Evolutionary conservation across 78 protist species (phyloP).

Genomic region (Dictyostelium discoideum): dicty_2.7 NC_007091.3:1092501-1093000

Average conservation of each 20-base stretch:
- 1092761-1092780: slow-evolving; percentile 19
- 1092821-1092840: neutral
- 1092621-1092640: neutral
- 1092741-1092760: slow-evolving; percentile 56
- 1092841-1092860: neutral
- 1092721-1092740: slow-evolving; percentile 24
- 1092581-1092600: neutral
- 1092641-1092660: too few species aligned
- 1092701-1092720: neutral
- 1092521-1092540: neutral
- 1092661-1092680: too few species aligned
- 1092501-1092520: neutral
- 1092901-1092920: neutral
- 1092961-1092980: slow-evolving; percentile 13
- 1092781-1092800: slow-evolving; percentile 53
- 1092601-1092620: neutral
- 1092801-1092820: slow-evolving; percentile 18
- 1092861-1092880: slow-evolving; percentile 13
- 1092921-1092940: slow-evolving; percentile 18
- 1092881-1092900: slow-evolving; percentile 36
- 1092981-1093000: slow-evolving; percentile 49
- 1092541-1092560: neutral
- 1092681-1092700: neutral
- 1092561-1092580: neutral
- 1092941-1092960: slow-evolving; percentile 7